A percentile compares a stretch with the other conserved stretches of the same genome.
Evolutionary conservation across 1,284 basidiomycete genomes (phyloP).

Genomic region (Apiotrichum siamense): DNA sequence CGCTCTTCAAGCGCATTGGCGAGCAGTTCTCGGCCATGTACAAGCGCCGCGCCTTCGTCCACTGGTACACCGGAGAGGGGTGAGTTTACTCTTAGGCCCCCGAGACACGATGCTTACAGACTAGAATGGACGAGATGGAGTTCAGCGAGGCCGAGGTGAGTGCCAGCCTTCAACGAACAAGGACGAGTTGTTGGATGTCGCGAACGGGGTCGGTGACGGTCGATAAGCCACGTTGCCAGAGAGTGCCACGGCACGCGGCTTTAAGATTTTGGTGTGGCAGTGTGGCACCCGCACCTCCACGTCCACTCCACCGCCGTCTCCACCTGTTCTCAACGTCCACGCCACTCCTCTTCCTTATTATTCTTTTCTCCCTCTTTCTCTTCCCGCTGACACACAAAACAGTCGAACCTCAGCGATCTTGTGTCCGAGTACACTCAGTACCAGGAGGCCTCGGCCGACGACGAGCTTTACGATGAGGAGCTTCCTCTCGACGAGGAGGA

Average conservation of each 20-base stretch:
- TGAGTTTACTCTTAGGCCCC: no score
- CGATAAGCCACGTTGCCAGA: no score
- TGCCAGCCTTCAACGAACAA: no score
- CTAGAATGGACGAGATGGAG: conserved; percentile 99
- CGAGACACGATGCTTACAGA: no score
- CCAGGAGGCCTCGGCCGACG: conserved; percentile 67
- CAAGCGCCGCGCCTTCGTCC: conserved; percentile 75
- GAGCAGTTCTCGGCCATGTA: conserved; percentile 98
- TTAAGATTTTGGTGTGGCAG: no score
- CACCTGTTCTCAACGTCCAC: no score
- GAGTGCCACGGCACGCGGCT: no score
- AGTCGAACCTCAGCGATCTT: conserved; percentile 88
- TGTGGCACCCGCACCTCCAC: no score
- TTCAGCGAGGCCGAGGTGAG: conserved; percentile 70
- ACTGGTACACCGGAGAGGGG: conserved; percentile 96
- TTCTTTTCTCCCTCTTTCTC: neutral
- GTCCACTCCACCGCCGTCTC: no score
- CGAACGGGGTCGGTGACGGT: no score
- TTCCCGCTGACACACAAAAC: neutral
- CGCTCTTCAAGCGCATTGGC: conserved; percentile 93
- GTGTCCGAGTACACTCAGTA: conserved; percentile 94
- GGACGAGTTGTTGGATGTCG: no score
- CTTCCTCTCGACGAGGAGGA: conserved; percentile 40
- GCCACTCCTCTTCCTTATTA: no score
- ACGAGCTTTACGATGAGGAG: conserved; percentile 49